Conservation (phyloP, 257 asterid genomes). For the Solanum chilense region DNA sequence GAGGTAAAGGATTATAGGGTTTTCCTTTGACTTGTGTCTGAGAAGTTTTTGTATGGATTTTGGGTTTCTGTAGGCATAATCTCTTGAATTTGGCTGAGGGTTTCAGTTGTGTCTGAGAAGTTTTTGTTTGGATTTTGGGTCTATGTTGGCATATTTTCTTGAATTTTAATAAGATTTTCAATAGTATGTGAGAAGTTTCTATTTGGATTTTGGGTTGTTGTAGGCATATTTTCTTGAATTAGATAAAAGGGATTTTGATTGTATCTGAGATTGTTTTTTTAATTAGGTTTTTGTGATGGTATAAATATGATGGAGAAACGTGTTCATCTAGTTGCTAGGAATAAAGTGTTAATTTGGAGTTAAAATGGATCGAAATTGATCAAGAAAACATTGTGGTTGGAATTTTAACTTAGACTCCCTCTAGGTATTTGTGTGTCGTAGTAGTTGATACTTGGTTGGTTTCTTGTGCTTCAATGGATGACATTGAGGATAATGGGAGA, state of each 20-base stretch:
- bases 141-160: neutral
- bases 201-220: neutral
- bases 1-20: neutral
- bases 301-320: neutral
- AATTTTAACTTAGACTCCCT: neutral
- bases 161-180: neutral
- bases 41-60: neutral
- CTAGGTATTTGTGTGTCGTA: neutral
- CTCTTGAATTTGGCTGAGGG: neutral
- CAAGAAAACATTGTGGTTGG: neutral
- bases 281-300: neutral
- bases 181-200: neutral
- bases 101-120: neutral
- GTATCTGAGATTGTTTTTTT: neutral
- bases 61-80: neutral
- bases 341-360: neutral
- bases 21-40: neutral
- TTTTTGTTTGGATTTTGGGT: neutral
- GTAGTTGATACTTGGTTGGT: conserved; percentile 2
- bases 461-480: conserved; percentile 38
- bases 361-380: neutral
- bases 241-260: neutral
- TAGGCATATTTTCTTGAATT: neutral
- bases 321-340: neutral
- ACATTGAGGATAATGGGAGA: conserved; percentile 37